Base-by-base conservation (phyloP, 2,329 filamentous ascomycete species). In the Fusarium anguioides region DNA sequence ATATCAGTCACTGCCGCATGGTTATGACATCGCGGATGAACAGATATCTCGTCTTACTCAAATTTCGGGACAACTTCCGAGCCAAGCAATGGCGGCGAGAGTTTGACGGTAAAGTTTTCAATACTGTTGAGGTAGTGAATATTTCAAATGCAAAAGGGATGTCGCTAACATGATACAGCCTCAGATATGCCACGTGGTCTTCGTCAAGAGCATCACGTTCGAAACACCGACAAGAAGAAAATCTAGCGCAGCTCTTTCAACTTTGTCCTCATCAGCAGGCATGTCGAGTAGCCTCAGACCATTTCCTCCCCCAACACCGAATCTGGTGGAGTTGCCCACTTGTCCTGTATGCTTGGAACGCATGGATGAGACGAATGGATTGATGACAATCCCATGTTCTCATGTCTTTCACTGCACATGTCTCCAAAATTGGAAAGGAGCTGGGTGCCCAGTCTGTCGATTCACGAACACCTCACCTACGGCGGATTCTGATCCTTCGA, bases 341-440 rank as follows among this genome's bases (percentile, higher is more conserved):
- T 99, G 96, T 68, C 94, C 96, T 0, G 96, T 99, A 11, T 99
- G 96, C 70, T 85, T 99, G 7, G 96, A 99, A 77, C 90, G 95
- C 45, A 99, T 99, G 96, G 96, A 99, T 74, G 95, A 98, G 76
- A 97, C 94, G 1, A 96, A 94, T 0, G 96, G 96, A 0, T 83
- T 99, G 4, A 87, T 99, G 75, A 99, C 96, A 1, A 98, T 98
- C 37, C 90, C 96, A 27, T 99, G 96, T 76, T 95, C 98, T 74
- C 96, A 99, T 74, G 93, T 98, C 49, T 99, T 99, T 75, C 96
- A 99, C 77, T 98, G 96, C 75, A 94, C 91, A 3, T 99, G 96
- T 78, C 84, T 99, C 1, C 92, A 97, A 74, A 98, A 96, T 75
- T 99, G 96, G 96, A 93, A 92, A 75, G 94, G 95, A 6, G 91